A percentile compares a stretch with the other conserved stretches of the same genome.
Conservation (phyloP, 2,329 filamentous ascomycete species). For the Blastomyces emzantsi region DNA sequence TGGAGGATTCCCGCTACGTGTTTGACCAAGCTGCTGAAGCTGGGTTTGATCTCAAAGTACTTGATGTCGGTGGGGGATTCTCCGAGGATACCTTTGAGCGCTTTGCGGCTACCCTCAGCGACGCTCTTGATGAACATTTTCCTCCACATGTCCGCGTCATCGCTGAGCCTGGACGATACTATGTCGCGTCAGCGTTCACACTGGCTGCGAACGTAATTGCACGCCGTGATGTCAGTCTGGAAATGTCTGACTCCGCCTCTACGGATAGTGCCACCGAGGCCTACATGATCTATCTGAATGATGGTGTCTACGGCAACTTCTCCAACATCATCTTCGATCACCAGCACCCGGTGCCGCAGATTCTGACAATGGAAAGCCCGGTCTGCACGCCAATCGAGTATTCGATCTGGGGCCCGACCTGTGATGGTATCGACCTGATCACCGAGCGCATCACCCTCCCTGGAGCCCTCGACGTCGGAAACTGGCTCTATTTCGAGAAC, state of each 20-base stretch:
- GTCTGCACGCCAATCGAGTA: slow-evolving; percentile 64
- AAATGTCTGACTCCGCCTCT: slow-evolving; percentile 16
- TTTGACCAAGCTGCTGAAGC: slow-evolving; percentile 73
- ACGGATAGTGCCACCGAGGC: slow-evolving; percentile 55
- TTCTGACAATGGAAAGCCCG: slow-evolving; percentile 57
- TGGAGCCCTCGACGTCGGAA: slow-evolving; percentile 75
- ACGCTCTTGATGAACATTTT: slow-evolving; percentile 80
- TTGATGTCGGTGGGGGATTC: slow-evolving; percentile 94
- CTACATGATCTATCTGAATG: slow-evolving; percentile 97
- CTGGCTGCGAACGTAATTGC: slow-evolving; percentile 95
- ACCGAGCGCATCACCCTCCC: slow-evolving; percentile 68
- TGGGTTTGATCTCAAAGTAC: slow-evolving; percentile 72
- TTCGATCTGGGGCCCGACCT: slow-evolving; percentile 96
- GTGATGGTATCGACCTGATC: slow-evolving; percentile 95
- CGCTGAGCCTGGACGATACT: slow-evolving; percentile 93
- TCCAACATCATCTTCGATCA: slow-evolving; percentile 99
- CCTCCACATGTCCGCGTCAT: slow-evolving; percentile 77
- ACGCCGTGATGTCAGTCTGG: slow-evolving; percentile 61
- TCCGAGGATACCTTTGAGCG: slow-evolving; percentile 81
- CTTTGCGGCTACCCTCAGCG: slow-evolving; percentile 73
- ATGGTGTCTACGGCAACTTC: slow-evolving; percentile 97
- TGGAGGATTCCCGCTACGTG: slow-evolving; percentile 76
- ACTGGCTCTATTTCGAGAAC: slow-evolving; percentile 98
- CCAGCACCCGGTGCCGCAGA: slow-evolving; percentile 77
- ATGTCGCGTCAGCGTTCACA: slow-evolving; percentile 86